Conservation (phyloP, 2,329 filamentous ascomycete genomes). For the Dothideomycetes sp. region DNA sequence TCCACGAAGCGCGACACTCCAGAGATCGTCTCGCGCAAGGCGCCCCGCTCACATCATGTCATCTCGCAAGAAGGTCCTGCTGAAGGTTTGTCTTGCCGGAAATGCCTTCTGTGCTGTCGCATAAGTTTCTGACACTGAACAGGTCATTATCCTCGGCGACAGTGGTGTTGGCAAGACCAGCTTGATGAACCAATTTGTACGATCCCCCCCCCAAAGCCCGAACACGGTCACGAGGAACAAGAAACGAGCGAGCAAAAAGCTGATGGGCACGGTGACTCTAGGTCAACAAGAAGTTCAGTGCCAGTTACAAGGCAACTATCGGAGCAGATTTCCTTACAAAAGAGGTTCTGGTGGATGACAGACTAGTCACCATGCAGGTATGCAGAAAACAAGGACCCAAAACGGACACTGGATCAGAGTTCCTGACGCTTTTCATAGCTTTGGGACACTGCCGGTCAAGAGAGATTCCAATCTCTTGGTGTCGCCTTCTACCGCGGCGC, state of each 20-base stretch:
- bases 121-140: conserved; percentile 16
- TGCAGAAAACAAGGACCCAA: background rate
- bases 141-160: conserved; percentile 99
- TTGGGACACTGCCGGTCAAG: conserved; percentile 96
- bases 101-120: background rate
- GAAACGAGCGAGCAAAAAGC: conserved; percentile 3
- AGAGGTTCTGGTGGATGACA: conserved; percentile 93
- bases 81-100: conserved; percentile 24
- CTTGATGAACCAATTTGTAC: conserved; percentile 99
- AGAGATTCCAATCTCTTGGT: conserved; percentile 92
- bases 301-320: conserved; percentile 98
- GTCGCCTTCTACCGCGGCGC: conserved; percentile 96
- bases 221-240: background rate
- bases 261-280: conserved; percentile 31
- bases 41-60: conserved; percentile 22
- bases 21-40: conserved; percentile 1
- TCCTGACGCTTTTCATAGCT: conserved; percentile 48
- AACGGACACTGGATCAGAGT: background rate
- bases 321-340: conserved; percentile 97
- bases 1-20: background rate
- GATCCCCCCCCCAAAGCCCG: conserved; percentile 26
- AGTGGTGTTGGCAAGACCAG: conserved; percentile 99
- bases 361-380: conserved; percentile 97
- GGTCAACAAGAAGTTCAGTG: conserved; percentile 99
- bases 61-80: conserved; percentile 31